Conservation (phyloP, 2,329 filamentous ascomycete species). For the Simplicillium sp. region DNA sequence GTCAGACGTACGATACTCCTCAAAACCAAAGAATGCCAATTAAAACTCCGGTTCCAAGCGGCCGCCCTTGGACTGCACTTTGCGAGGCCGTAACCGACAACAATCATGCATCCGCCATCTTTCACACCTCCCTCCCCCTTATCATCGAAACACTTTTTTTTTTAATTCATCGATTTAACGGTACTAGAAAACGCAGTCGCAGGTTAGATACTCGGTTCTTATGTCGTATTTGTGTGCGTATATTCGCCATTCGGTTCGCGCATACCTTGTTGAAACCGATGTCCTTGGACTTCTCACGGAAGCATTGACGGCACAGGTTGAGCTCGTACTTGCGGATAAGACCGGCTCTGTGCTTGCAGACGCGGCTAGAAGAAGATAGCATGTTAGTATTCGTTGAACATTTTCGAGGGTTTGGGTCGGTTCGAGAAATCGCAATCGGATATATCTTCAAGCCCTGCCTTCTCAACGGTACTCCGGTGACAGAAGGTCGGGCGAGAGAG, state of each 20-base stretch:
- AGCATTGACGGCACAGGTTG: slow-evolving; percentile 76
- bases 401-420: neutral
- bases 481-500: neutral
- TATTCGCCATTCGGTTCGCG: slow-evolving; percentile 6
- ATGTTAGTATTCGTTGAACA: slow-evolving; percentile 17
- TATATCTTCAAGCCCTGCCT: too few relatives aligned
- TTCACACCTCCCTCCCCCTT: slow-evolving; percentile 12
- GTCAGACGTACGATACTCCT: slow-evolving; percentile 31
- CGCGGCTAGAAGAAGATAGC: slow-evolving; percentile 36
- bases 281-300: slow-evolving; percentile 64
- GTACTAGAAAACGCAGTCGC: slow-evolving; percentile 18
- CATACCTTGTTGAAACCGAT: slow-evolving; percentile 66
- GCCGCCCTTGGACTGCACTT: slow-evolving; percentile 29
- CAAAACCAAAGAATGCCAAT: slow-evolving; percentile 33
- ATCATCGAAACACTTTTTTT: slow-evolving; percentile 9
- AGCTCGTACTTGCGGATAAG: slow-evolving; percentile 99
- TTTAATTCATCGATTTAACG: slow-evolving; percentile 20
- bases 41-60: slow-evolving; percentile 35
- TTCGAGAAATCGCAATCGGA: too few relatives aligned
- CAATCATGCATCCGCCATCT: slow-evolving; percentile 12
- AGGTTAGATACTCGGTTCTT: neutral
- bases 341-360: slow-evolving; percentile 91
- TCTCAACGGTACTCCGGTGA: too few relatives aligned
- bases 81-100: slow-evolving; percentile 20
- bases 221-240: neutral